Conservation (phyloP, 495 filamentous ascomycete genomes). For the Thozetella sp. region DNA sequence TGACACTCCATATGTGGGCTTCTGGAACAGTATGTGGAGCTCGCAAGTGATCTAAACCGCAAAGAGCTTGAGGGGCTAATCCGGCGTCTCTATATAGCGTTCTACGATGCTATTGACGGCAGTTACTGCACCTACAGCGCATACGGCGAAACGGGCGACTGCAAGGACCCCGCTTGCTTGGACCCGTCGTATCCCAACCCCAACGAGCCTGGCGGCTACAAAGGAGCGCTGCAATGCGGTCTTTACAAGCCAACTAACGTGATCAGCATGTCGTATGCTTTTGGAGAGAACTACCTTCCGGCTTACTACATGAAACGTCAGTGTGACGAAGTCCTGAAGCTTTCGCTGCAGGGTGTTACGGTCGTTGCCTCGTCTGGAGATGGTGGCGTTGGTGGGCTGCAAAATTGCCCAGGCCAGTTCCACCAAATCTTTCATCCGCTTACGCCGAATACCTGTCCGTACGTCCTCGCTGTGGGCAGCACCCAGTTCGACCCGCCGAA, state of each 20-base stretch:
- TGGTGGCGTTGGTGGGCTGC: conserved; percentile 46
- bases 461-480: conserved; percentile 21
- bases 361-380: conserved; percentile 58
- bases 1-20: conserved; percentile 18
- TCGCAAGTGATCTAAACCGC: too few species aligned
- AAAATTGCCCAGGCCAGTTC: conserved; percentile 14
- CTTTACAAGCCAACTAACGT: conserved; percentile 29
- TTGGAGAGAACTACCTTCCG: conserved; percentile 15
- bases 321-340: conserved; percentile 50
- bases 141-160: conserved; percentile 23
- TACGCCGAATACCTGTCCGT: conserved; percentile 18
- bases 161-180: conserved; percentile 14
- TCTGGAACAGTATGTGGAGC: conserved; percentile 40
- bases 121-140: conserved; percentile 52
- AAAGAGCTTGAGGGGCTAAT: neutral
- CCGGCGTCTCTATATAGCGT: conserved; percentile 1
- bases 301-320: conserved; percentile 18
- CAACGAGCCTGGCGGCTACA: conserved; percentile 46
- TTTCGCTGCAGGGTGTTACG: conserved; percentile 57
- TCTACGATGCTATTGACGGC: conserved; percentile 53
- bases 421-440: conserved; percentile 15
- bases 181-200: conserved; percentile 52
- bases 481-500: conserved; percentile 15
- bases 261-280: conserved; percentile 26
- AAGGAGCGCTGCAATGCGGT: conserved; percentile 58